Evolutionary conservation across 495 filamentous ascomycete genomes (phyloP).

Genomic region (Aspergillus steynii): DNA sequence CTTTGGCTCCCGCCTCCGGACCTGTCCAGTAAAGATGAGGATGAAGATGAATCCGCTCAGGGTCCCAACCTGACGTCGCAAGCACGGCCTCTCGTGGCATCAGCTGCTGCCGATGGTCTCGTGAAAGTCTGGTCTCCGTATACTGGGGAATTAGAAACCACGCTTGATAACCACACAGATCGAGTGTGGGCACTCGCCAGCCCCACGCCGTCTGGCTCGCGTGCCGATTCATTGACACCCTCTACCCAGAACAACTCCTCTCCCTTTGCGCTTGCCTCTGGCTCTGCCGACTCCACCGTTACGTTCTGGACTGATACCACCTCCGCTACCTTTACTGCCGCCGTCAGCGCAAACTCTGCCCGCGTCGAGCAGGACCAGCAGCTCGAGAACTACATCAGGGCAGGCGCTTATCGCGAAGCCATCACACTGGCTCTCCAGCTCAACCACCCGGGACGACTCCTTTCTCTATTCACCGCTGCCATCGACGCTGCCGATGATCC

Average conservation of each 20-base stretch:
- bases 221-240: slow-evolving; percentile 35
- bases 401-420: slow-evolving; percentile 82
- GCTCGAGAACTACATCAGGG: slow-evolving; percentile 85
- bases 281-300: slow-evolving; percentile 82
- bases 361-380: slow-evolving; percentile 91
- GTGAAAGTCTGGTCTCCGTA: slow-evolving; percentile 92
- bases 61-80: slow-evolving; percentile 29
- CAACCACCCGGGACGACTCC: slow-evolving; percentile 85
- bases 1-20: slow-evolving; percentile 76
- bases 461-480: slow-evolving; percentile 78
- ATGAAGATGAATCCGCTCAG: slow-evolving; percentile 34
- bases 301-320: slow-evolving; percentile 97
- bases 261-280: slow-evolving; percentile 78
- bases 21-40: slow-evolving; percentile 34
- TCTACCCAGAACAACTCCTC: slow-evolving; percentile 31
- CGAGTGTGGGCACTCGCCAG: slow-evolving; percentile 86
- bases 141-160: slow-evolving; percentile 78
- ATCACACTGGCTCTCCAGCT: slow-evolving; percentile 89
- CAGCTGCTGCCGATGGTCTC: slow-evolving; percentile 90
- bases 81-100: slow-evolving; percentile 65
- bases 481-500: slow-evolving; percentile 58
- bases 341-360: slow-evolving; percentile 66
- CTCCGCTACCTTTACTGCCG: slow-evolving; percentile 68
- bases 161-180: slow-evolving; percentile 94
- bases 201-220: slow-evolving; percentile 54